These are phyloP conservation scores for Monilinia aucupariae DNA, from an alignment of 2,329 filamentous ascomycete genomes.

Conservation along the genomic window DNA sequence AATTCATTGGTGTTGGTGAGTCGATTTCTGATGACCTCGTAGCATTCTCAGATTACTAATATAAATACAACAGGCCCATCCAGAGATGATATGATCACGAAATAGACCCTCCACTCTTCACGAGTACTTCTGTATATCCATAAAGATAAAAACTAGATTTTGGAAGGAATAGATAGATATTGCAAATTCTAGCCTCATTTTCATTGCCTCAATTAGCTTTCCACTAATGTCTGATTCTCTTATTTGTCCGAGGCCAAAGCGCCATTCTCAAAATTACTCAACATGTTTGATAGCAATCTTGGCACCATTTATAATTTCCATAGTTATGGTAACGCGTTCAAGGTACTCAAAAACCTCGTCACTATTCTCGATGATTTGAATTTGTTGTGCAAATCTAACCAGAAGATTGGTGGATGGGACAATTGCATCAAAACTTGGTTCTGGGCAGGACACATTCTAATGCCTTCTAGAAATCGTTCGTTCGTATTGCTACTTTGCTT, in stretches of 20 bases:
- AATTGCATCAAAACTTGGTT: constrained; percentile 35
- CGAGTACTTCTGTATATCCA: not conserved
- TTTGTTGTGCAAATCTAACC: constrained; percentile 22
- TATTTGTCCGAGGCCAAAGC: too few species aligned
- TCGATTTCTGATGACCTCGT: constrained; percentile 41
- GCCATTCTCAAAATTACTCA: not conserved
- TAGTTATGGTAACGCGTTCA: not conserved
- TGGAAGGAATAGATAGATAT: constrained; percentile 2
- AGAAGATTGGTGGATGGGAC: constrained; percentile 33
- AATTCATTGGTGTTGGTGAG: constrained; percentile 55
- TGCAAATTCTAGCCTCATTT: not conserved
- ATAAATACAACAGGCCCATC: constrained; percentile 3
- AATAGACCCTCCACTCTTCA: not conserved
- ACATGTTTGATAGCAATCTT: constrained; percentile 9
- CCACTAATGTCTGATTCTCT: too few species aligned
- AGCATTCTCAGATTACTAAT: not conserved
- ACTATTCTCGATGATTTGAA: constrained; percentile 29
- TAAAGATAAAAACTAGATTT: not conserved
- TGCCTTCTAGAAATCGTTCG: constrained; percentile 36
- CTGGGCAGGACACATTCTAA: constrained; percentile 34
- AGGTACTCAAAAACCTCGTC: constrained; percentile 22
- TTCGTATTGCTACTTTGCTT: constrained; percentile 32
- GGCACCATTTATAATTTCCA: constrained; percentile 14
- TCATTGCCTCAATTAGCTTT: too few species aligned
- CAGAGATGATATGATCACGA: constrained; percentile 17